Evolutionary conservation across 2,329 filamentous ascomycete species (phyloP), one percentile per base, ranked within the genome.

Genomic region (Hypoxylon sp.): DNA sequence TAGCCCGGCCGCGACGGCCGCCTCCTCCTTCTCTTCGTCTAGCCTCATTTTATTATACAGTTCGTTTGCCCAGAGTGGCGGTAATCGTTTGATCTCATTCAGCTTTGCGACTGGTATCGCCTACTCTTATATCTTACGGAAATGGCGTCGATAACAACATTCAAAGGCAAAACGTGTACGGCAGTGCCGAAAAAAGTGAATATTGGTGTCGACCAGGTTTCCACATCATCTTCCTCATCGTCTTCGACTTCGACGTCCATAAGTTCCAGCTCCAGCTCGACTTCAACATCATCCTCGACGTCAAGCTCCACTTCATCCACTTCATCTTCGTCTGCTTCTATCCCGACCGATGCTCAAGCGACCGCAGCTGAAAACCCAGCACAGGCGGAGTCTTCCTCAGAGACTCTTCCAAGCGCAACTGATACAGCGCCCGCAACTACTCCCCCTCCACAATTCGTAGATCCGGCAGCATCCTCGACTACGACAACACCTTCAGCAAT

Each of bases 121-220:
- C 73, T 73, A 58, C 52, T 70, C 46, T 57, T 58, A 70, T 68
- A 64, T 46, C 68, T 33, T 48, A 55, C 60, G 77, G 80, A 79
- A 61, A 75, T 76, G 73, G 80, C 81, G 64, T 82, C 83, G 64
- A 80, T 84, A 61, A 86, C 84, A 57, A 82, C 76, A 50, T 78
- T 86, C 57, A 75, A 80, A 61, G 83, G 83, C 53, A 82, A 80
- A 74, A 80, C 80, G 75, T 87, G 85, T 78, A 87, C 85, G 71
- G 84, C 82, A 64, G 78, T 86, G 68, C 84, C 84, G 49, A 83
- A 74, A 70, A 42, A 40, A 59, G 45, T 49, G 50, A 53, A 45
- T 42, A 18, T n/a, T n/a, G n/a, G n/a, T n/a, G n/a, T 64, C 55
- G n/a, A 59, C 58, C 11, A 53, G 66, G 40, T 70, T 22, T 52